Evolutionary conservation across 345 rosid species (phyloP).

Genomic region (Odontarrhena argentea): DNA sequence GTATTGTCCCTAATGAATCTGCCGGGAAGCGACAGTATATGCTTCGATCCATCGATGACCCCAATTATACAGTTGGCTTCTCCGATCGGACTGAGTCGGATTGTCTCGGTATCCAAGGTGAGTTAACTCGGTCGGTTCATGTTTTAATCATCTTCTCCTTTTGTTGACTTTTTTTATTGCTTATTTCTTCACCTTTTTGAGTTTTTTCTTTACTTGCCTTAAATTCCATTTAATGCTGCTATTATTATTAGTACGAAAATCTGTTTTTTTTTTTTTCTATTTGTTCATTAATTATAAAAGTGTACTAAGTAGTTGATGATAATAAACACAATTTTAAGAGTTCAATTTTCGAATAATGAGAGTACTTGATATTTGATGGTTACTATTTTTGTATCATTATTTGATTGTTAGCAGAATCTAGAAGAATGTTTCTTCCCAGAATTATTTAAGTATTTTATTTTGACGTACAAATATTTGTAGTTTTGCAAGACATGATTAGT

Average conservation of each 20-base stretch:
- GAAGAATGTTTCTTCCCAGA: too few relatives aligned
- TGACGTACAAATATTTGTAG: too few relatives aligned
- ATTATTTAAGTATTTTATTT: too few relatives aligned
- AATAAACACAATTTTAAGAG: neutral
- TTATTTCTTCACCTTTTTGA: slow-evolving; percentile 11
- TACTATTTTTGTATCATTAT: too few relatives aligned
- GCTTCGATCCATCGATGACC: slow-evolving; percentile 82
- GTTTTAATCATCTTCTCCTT: neutral
- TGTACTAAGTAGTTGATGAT: neutral
- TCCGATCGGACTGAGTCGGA: slow-evolving; percentile 80
- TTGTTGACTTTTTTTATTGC: slow-evolving; percentile 29
- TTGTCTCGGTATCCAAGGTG: slow-evolving; percentile 87
- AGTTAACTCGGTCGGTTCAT: slow-evolving; percentile 30
- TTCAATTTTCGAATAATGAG: neutral
- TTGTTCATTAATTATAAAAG: neutral
- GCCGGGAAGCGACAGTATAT: slow-evolving; percentile 67
- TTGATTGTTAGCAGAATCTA: too few relatives aligned
- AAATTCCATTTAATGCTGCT: slow-evolving; percentile 15
- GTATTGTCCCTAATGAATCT: slow-evolving; percentile 84
- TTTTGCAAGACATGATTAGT: too few relatives aligned
- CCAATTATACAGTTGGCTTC: slow-evolving; percentile 91
- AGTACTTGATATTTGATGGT: too few relatives aligned
- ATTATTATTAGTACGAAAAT: neutral
- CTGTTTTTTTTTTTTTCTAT: neutral
- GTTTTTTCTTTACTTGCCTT: neutral